Base-by-base conservation (phyloP, 306 rosid genomes). In the Quercus mongolica region DNA sequence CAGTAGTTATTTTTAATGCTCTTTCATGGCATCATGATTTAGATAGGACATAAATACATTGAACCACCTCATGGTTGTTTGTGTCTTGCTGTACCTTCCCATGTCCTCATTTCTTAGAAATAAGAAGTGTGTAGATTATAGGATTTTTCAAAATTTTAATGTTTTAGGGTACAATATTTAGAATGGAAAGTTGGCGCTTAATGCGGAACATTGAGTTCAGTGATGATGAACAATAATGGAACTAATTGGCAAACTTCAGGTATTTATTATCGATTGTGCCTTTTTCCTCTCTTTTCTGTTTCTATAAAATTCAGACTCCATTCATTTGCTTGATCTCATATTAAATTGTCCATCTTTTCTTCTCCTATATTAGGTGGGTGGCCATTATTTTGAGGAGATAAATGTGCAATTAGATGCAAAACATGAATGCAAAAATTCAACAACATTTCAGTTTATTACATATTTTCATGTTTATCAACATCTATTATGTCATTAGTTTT, bases 321-420 rank as follows among this genome's bases (percentile, higher is more conserved):
- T 35, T 73, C 19, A 14, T 49, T 5, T 19, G 56, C 76, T 85
- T 20, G 70, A 38, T 20, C 28, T 1, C 3, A 5, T 56, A 33
- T 70, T 20, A 41, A 61, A 82, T 26, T 63, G 18, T 62, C 75
- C 72, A 31, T 61, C 62, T 21, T 49, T 25, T 58, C 13, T 54
- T 63, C 55, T 82, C 54, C 46, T 78, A 11, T 76, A 81, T 85
- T 84, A 95, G 99, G 99, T 95, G n/a, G 94, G 85, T 67, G 99
- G 98, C 25, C 99, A 95, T 86, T 95, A 95, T 81, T 95, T 95
- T 89, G 99, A 95, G 83, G 98, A 95, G 83, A 98, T 98, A 79
- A 95, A 95, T 85, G 99, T 89, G 81, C 98, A 92, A 83, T 85
- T 95, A 80, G 98, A 95, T 76, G 86, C 98, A 58, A 92, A 95